Percentiles rank a stretch among this genome's conserved stretches.
These are phyloP conservation scores for Amborella trichopoda DNA, from an alignment of 164 flowering plant genomes.

Conservation along the genomic window DNA sequence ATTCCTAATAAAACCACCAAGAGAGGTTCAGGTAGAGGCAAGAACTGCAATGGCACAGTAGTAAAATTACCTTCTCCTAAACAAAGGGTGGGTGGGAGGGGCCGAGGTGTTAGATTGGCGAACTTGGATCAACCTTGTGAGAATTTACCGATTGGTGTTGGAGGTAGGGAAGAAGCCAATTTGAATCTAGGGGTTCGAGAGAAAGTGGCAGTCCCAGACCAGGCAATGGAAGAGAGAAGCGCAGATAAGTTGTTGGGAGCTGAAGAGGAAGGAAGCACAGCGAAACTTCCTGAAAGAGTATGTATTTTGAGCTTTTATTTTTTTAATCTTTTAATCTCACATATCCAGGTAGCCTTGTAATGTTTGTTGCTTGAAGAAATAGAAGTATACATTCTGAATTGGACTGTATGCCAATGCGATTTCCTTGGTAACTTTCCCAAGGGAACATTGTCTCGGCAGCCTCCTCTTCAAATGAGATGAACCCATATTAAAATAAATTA, in stretches of 20 bases:
- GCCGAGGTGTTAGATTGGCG: slow-evolving; percentile 17
- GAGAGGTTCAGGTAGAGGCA: slow-evolving; percentile 75
- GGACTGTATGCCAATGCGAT: too few species aligned
- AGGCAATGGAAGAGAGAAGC: slow-evolving; percentile 14
- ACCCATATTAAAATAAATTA: not conserved
- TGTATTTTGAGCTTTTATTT: too few species aligned
- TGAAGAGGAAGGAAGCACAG: slow-evolving; percentile 29
- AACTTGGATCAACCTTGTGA: slow-evolving; percentile 21
- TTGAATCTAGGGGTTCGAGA: slow-evolving; percentile 13
- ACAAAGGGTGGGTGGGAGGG: slow-evolving; percentile 19
- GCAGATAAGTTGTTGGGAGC: slow-evolving; percentile 20
- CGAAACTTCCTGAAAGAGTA: slow-evolving; percentile 41
- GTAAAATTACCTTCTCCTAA: slow-evolving; percentile 45
- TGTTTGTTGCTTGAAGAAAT: too few species aligned
- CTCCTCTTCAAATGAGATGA: too few species aligned
- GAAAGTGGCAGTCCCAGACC: slow-evolving; percentile 16
- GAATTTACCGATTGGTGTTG: slow-evolving; percentile 13
- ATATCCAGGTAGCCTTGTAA: too few species aligned
- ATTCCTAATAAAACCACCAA: slow-evolving; percentile 48
- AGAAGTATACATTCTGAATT: too few species aligned
- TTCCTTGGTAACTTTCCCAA: too few species aligned
- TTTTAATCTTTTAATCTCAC: too few species aligned
- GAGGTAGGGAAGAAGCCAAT: slow-evolving; percentile 6
- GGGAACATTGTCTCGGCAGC: too few species aligned
- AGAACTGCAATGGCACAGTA: slow-evolving; percentile 59